phyloP scores from a whole-genome alignment of 768 basidiomycete species.

The Tylopilus balloui region DNA sequence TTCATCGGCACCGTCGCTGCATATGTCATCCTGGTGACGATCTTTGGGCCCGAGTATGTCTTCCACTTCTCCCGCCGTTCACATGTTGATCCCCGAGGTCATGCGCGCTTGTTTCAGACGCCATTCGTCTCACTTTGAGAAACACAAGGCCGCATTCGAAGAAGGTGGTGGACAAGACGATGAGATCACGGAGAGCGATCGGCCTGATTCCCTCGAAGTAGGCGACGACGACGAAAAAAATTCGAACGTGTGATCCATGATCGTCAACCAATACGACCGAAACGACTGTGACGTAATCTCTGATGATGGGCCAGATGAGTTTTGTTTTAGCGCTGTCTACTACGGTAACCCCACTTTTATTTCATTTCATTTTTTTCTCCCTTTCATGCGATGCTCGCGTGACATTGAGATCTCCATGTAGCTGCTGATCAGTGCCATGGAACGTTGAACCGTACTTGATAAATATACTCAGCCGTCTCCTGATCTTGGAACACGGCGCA shows the following conservation, averaged over 20 bases:
- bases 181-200: constrained; percentile 29
- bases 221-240: constrained; percentile 21
- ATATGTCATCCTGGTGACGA: constrained; percentile 68
- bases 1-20: constrained; percentile 78
- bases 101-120: constrained; percentile 41
- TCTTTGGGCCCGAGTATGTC: constrained; percentile 75
- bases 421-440: too few species aligned
- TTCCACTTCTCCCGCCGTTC: background rate
- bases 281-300: background rate
- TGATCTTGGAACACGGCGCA: background rate
- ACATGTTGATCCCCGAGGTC: background rate
- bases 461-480: background rate
- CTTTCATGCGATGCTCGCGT: too few species aligned
- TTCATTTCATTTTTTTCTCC: too few species aligned
- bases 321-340: background rate
- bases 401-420: too few species aligned
- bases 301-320: background rate
- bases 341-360: background rate
- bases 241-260: constrained; percentile 11
- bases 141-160: constrained; percentile 74
- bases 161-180: constrained; percentile 62
- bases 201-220: background rate
- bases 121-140: constrained; percentile 80
- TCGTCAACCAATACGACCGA: background rate
- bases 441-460: background rate